Conservation (phyloP, 495 filamentous ascomycete species). For the Annulohypoxylon maeteangense region DNA sequence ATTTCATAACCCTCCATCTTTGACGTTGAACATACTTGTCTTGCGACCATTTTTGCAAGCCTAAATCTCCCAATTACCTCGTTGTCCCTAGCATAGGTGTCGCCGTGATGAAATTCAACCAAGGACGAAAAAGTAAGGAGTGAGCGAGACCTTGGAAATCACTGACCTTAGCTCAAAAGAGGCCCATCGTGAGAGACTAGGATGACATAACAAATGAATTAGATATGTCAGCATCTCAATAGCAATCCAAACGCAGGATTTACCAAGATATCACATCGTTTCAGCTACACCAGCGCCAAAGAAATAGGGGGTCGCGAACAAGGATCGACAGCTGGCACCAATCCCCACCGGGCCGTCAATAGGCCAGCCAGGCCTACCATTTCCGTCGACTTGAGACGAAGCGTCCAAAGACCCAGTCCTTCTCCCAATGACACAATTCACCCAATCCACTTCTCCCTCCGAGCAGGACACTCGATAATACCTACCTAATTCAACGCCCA, state of each 20-base stretch:
- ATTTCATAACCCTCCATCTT: too few relatives aligned
- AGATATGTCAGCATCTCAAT: background rate
- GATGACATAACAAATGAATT: background rate
- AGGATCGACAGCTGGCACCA: conserved; percentile 24
- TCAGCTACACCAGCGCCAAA: background rate
- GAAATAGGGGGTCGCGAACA: conserved; percentile 24
- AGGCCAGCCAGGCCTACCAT: conserved; percentile 1
- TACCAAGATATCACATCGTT: background rate
- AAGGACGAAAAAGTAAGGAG: background rate
- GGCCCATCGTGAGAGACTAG: background rate
- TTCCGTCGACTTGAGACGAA: conserved; percentile 22
- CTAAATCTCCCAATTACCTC: background rate
- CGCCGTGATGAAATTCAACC: background rate
- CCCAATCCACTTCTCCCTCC: conserved; percentile 7
- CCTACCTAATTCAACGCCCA: conserved; percentile 13
- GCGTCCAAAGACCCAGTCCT: conserved; percentile 7
- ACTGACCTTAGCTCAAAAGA: background rate
- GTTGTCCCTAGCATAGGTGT: background rate
- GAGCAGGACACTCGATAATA: conserved; percentile 26
- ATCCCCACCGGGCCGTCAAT: conserved; percentile 17
- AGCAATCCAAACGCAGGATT: background rate
- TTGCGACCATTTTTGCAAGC: background rate
- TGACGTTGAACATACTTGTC: background rate
- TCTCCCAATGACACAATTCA: background rate
- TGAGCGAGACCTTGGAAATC: background rate